Conservation (phyloP, 2,329 filamentous ascomycete species). For the Botryotinia convoluta region DNA sequence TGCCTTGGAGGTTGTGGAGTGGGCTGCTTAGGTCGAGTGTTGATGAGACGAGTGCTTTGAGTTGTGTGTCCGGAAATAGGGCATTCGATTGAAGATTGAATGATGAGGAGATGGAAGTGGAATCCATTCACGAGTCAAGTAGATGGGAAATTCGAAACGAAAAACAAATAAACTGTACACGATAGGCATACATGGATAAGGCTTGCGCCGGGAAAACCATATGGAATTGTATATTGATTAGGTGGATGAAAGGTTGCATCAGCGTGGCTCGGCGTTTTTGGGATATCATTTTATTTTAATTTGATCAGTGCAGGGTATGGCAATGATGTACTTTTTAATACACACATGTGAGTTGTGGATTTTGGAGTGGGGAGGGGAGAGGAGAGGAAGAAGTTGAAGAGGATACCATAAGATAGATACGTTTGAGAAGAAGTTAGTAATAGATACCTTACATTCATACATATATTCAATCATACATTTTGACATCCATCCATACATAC, state of each 20-base stretch:
- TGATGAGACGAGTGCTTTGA: not conserved
- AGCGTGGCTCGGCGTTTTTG: constrained; percentile 15
- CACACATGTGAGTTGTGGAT: not conserved
- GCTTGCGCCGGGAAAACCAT: not conserved
- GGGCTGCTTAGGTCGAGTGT: constrained; percentile 53
- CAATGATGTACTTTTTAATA: not conserved
- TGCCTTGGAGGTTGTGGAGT: constrained; percentile 88
- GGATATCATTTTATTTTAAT: not conserved
- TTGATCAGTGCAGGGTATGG: not conserved
- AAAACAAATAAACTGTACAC: not conserved
- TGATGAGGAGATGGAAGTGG: not conserved
- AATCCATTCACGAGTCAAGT: not conserved
- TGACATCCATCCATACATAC: not conserved
- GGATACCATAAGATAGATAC: not conserved
- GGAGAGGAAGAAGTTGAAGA: not conserved
- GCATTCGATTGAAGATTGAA: not conserved
- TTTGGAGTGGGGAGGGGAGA: not conserved
- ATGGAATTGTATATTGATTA: not conserved
- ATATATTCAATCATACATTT: not conserved
- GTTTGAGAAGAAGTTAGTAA: not conserved
- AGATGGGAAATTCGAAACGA: not conserved
- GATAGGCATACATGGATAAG: not conserved
- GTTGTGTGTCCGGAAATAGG: not conserved
- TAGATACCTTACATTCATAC: not conserved
- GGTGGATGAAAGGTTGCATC: not conserved